phyloP scores from a whole-genome alignment of 257 asterid genomes.

The Petunia secreta region DNA sequence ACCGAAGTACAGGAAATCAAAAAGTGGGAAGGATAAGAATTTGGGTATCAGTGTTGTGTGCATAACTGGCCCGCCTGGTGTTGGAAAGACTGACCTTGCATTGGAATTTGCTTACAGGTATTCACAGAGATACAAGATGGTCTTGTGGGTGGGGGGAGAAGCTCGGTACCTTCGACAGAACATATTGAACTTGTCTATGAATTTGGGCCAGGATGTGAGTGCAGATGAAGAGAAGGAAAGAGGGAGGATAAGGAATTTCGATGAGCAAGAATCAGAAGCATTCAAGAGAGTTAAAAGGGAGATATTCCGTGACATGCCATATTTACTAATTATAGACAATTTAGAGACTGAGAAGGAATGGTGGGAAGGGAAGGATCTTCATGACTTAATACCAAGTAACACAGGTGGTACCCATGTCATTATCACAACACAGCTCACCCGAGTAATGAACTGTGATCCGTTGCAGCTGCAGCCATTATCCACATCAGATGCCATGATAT shows the following conservation, averaged over 20 bases:
- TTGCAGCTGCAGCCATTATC: slow-evolving; percentile 70
- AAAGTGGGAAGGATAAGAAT: slow-evolving; percentile 58
- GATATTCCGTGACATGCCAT: slow-evolving; percentile 87
- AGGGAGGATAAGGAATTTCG: slow-evolving; percentile 76
- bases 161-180: slow-evolving; percentile 74
- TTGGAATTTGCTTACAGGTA: slow-evolving; percentile 75
- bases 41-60: slow-evolving; percentile 63
- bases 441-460: slow-evolving; percentile 67
- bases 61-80: slow-evolving; percentile 67
- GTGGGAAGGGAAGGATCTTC: slow-evolving; percentile 95
- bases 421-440: slow-evolving; percentile 66
- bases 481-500: slow-evolving; percentile 57
- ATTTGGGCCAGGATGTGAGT: slow-evolving; percentile 75
- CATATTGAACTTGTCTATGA: slow-evolving; percentile 57
- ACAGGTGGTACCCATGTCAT: slow-evolving; percentile 87
- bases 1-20: slow-evolving; percentile 54
- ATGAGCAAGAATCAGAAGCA: slow-evolving; percentile 83
- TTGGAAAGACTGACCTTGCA: slow-evolving; percentile 84
- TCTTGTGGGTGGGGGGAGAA: slow-evolving; percentile 90
- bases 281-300: slow-evolving; percentile 80
- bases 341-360: slow-evolving; percentile 82
- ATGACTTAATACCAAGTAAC: slow-evolving; percentile 76
- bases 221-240: slow-evolving; percentile 89
- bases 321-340: slow-evolving; percentile 72
- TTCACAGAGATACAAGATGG: slow-evolving; percentile 83